Percentiles rank a stretch among this genome's conserved stretches.
These are phyloP conservation scores for Colletotrichum costaricense DNA, from an alignment of 2,329 filamentous ascomycete genomes.

Conservation along the genomic window DNA sequence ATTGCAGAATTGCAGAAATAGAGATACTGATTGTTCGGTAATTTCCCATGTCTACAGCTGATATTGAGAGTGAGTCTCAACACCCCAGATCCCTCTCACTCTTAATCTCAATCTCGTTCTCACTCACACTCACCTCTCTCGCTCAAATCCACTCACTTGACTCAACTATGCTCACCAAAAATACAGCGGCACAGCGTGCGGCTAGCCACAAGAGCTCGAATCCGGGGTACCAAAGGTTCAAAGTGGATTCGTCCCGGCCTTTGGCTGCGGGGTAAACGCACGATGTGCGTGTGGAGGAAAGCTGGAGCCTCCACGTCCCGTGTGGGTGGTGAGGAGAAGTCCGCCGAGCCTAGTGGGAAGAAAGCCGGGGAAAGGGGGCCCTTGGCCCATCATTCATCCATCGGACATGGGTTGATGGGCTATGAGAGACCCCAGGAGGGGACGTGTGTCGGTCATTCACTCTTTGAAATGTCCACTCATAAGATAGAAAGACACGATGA, in stretches of 20 bases:
- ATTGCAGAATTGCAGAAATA: neutral
- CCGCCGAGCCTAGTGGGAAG: neutral
- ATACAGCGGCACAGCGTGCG: neutral
- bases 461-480: neutral
- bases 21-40: neutral
- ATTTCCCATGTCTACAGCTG: neutral
- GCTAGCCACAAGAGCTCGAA: slow-evolving; percentile 10
- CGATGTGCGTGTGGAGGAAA: slow-evolving; percentile 6
- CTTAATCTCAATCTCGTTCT: too few relatives aligned
- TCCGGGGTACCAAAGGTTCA: slow-evolving; percentile 20
- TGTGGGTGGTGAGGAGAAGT: slow-evolving; percentile 17
- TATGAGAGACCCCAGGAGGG: neutral
- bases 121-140: too few relatives aligned
- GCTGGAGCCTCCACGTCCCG: slow-evolving; percentile 1
- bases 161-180: neutral
- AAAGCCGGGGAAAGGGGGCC: slow-evolving; percentile 26
- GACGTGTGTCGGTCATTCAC: neutral
- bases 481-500: neutral
- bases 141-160: neutral
- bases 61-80: neutral
- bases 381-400: too few relatives aligned
- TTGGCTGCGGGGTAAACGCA: slow-evolving; percentile 29
- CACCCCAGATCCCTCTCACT: neutral
- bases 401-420: neutral
- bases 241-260: slow-evolving; percentile 23